Evolutionary conservation across 2,329 filamentous ascomycete genomes (phyloP), one percentile per base, ranked within the genome.

Genomic region (Monosporascus sp.): DNA sequence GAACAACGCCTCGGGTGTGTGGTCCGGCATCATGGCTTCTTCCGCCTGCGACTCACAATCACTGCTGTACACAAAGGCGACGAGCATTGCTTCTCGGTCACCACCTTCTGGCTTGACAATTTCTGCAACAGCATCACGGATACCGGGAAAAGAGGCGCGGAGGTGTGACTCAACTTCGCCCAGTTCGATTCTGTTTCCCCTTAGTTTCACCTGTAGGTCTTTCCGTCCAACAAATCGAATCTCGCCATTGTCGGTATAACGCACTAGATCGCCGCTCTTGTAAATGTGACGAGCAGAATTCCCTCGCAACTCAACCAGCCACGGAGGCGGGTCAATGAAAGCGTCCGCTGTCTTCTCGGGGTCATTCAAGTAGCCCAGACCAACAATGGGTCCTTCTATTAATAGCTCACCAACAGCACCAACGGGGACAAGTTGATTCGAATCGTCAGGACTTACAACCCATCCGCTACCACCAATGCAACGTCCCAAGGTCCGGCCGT

Each of bases 161-260:
- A 38, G 52, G 6, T 19, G 20, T 38, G 26, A 26, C 26, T 56
- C 54, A 14, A 56, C 35, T 37, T 56, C 54, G 6, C 35, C 49
- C 11, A 76, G 66, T 63, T 75, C 81, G 55, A 78, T 67, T 53
- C 77, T 60, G 52, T 73, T 79, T 41, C 81, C 81, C 31, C 73
- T 70, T 20, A 82, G 62, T 60, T 82, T 82, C 27, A 81, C 71
- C 61, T 81, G 78, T 0, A 70, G 70, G 58, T 81, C 78, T 56
- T 76, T 77, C 40, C 78, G 68, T 50, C 77, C 78, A 50, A 76
- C 56, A 49, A 69, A 74, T 1, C 65, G 52, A 11, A 75, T 60
- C 47, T 52, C 48, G 7, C 69, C 68, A 51, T 74, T 63, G 2
- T 57, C 57, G 45, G 65, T 54, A 27, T 72, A 71, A 43, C 58